phyloP scores from a whole-genome alignment of 768 basidiomycete species.

The Lanmaoa rubissima region DNA sequence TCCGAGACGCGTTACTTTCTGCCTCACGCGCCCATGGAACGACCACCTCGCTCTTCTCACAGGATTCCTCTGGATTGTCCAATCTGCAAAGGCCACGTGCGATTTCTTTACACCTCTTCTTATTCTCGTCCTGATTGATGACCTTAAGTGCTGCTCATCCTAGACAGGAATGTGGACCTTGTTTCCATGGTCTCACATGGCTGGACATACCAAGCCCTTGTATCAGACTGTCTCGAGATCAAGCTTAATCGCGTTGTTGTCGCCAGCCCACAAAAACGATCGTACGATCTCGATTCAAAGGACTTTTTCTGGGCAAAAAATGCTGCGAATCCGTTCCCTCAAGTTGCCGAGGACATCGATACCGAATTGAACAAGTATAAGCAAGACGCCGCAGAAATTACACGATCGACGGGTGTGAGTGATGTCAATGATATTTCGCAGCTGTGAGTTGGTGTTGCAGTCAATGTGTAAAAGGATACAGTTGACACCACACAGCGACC shows the following conservation, averaged over 20 bases:
- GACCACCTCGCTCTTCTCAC: slow-evolving; percentile 58
- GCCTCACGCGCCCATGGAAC: slow-evolving; percentile 59
- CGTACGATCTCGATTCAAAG: slow-evolving; percentile 95
- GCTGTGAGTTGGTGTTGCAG: slow-evolving; percentile 53
- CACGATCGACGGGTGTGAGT: slow-evolving; percentile 91
- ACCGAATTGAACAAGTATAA: slow-evolving; percentile 88
- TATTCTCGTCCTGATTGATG: slow-evolving; percentile 9
- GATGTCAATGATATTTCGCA: slow-evolving; percentile 95
- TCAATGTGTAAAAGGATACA: neutral
- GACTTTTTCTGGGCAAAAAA: slow-evolving; percentile 99
- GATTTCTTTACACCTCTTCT: slow-evolving; percentile 24
- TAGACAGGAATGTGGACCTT: slow-evolving; percentile 94
- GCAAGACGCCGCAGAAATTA: slow-evolving; percentile 95
- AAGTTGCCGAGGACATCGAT: slow-evolving; percentile 98
- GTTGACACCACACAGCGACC: slow-evolving; percentile 50
- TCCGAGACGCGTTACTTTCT: slow-evolving; percentile 79
- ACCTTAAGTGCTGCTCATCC: slow-evolving; percentile 76
- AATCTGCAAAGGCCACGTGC: slow-evolving; percentile 85
- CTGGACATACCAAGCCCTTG: slow-evolving; percentile 98
- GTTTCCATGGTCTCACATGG: slow-evolving; percentile 93
- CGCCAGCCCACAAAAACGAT: slow-evolving; percentile 65
- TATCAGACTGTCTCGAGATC: slow-evolving; percentile 97
- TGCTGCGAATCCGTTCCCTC: slow-evolving; percentile 94
- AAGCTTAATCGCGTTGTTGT: slow-evolving; percentile 94
- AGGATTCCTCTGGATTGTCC: slow-evolving; percentile 79